These are phyloP conservation scores for Nematodospora valgi DNA, from an alignment of 805 yeast genomes.

Conservation along the genomic window DNA sequence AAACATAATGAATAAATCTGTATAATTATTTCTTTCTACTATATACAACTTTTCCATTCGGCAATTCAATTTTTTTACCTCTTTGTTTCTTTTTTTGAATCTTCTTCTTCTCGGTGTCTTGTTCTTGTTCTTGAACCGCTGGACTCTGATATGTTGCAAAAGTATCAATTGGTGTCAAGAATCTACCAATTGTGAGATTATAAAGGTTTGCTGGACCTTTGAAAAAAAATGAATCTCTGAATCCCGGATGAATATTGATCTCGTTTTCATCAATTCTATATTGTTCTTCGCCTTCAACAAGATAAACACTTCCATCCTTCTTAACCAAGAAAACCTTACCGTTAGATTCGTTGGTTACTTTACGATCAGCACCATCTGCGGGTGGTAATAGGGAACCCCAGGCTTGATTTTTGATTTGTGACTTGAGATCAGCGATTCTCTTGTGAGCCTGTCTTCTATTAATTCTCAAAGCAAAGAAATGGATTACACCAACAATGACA, in stretches of 20 bases:
- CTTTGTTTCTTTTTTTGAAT: slow-evolving; percentile 29
- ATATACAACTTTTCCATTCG: slow-evolving; percentile 59
- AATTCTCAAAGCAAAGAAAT: slow-evolving; percentile 52
- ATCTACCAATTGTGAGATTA: slow-evolving; percentile 43
- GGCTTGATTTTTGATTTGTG: slow-evolving; percentile 50
- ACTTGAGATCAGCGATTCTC: slow-evolving; percentile 50
- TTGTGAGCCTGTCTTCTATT: slow-evolving; percentile 55
- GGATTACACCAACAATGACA: slow-evolving; percentile 51
- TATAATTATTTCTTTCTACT: slow-evolving; percentile 17
- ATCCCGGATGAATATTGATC: slow-evolving; percentile 42
- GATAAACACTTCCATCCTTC: slow-evolving; percentile 53
- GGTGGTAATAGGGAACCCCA: slow-evolving; percentile 52
- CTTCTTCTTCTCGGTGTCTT: slow-evolving; percentile 17
- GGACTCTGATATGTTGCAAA: slow-evolving; percentile 11
- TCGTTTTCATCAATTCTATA: slow-evolving; percentile 44
- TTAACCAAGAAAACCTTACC: slow-evolving; percentile 55
- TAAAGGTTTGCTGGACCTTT: slow-evolving; percentile 41
- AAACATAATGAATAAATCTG: slow-evolving; percentile 25
- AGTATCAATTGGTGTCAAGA: slow-evolving; percentile 15
- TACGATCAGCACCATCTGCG: slow-evolving; percentile 47
- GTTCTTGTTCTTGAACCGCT: slow-evolving; percentile 10
- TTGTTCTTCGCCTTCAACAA: slow-evolving; percentile 39
- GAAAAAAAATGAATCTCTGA: slow-evolving; percentile 46
- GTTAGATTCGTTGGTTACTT: slow-evolving; percentile 35
- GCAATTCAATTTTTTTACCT: slow-evolving; percentile 48